Evolutionary conservation across 768 basidiomycete species (phyloP), one percentile per base, ranked within the genome.

Genomic region (Pleurotus citrinopileatus): DNA sequence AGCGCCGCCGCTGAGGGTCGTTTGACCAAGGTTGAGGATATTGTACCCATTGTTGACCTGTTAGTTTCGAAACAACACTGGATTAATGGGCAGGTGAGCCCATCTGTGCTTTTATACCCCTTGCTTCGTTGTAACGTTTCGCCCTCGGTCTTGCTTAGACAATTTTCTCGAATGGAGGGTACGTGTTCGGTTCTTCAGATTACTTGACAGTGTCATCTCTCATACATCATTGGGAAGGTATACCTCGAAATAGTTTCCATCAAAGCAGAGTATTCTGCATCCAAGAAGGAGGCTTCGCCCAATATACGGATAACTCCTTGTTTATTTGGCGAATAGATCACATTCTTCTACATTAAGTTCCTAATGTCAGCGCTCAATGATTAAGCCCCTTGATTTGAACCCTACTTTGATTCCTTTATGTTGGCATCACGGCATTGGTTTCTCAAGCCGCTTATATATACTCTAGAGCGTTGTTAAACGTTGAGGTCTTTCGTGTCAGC

Each of bases 151-250:
- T n/a, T 44, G 20, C 23, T n/a, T n/a, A 44, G 43, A 44, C 43
- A 7, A 44, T 44, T 2, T 44, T 44, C 23, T 23, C 43, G 8
- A 44, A 44, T 44, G 43, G 43, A 44, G 43, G 43, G 43, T 44
- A 44, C 7, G 43, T 44, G 29, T 32, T 13, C 5, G 38, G 7
- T 40, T 20, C 12, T 6, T n/a, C 19, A 5, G 38, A 40, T 15
- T 34, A 34, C 32, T 34, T 34, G n/a, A 34, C 32, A 10, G 10
- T 34, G 1, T 34, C 32, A 9, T 10, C n/a, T 34, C 32, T 9
- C 32, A 10, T 34, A 34, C 32, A 34, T 10, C 32, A 9, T 34
- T 34, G 10, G 32, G 32, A 10, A 34, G 32, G n/a, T 34, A 34
- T 34, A 34, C 32, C 2, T 34, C 32, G 32, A 34, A 34, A n/a